Evolutionary conservation across 177 flowering plant species (phyloP), one percentile per base, ranked within the genome.

Genomic region (Tripterygium wilfordii): DNA sequence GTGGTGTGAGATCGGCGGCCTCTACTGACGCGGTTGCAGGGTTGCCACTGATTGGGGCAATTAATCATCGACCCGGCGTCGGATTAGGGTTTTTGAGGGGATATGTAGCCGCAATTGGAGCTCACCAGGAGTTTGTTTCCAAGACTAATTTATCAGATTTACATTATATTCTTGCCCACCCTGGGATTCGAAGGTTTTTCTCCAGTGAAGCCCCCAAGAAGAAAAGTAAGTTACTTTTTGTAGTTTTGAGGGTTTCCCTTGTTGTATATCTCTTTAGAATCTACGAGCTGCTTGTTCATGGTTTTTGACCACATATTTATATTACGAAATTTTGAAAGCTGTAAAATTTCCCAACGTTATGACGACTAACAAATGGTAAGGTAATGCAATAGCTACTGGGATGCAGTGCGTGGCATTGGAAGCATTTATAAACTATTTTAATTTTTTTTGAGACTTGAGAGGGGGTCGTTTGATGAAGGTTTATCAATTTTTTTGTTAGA

Each of bases 131-230:
- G 25, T 37, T 54, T 5, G 24, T 37, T 46, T 55, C 65, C 2
- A 67, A 49, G 40, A 42, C 51, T 9, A 28, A 26, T 45, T 38
- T 65, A 20, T 64, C 67, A 1, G 76, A 77, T 64, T 58, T 75
- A 14, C 66, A 57, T 28, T 58, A 41, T 25, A 37, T 60, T 42
- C 53, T 75, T 30, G 77, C 70, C 2, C 79, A 67, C 58, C 80
- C 88, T 38, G 65, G 69, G 49, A 12, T 63, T 20, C 61, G 53
- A 1, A 54, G 97, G 16, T 66, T 59, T 45, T 83, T 80, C 60
- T 84, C 81, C 45, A 71, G 66, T 24, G 88, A 84, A 70, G 63
- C 82, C 10, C 90, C 90, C 0, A 84, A 86, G 74, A 83, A 82
- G 65, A 89, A 75, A 56, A 80, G 95, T 89, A 54, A 76, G 84